A percentile compares a stretch with the other conserved stretches of the same genome.
Evolutionary conservation across 495 filamentous ascomycete genomes (phyloP).

Genomic region (Hypoxylon lienhwacheense): DNA sequence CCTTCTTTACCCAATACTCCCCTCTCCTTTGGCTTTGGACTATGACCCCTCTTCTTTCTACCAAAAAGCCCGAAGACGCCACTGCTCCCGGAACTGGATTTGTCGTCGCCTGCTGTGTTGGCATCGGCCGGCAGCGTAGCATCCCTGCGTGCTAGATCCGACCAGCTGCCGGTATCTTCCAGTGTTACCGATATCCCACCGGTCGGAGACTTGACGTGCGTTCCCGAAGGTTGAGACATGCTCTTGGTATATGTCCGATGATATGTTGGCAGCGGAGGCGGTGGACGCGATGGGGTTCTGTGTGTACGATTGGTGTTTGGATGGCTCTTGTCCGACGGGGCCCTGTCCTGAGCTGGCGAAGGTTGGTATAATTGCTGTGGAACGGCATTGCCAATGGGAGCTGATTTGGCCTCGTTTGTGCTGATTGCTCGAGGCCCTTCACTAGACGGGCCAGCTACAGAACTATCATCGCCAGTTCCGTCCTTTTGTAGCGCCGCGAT

Average conservation of each 20-base stretch:
- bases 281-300: slow-evolving; percentile 21
- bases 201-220: slow-evolving; percentile 70
- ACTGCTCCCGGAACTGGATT: slow-evolving; percentile 44
- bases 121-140: slow-evolving; percentile 73
- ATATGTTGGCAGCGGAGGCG: slow-evolving; percentile 52
- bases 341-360: slow-evolving; percentile 24
- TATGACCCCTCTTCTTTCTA: slow-evolving; percentile 85
- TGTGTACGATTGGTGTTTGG: slow-evolving; percentile 34
- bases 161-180: slow-evolving; percentile 86
- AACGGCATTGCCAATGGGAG: slow-evolving; percentile 32
- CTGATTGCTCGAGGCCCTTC: slow-evolving; percentile 45
- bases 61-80: slow-evolving; percentile 90
- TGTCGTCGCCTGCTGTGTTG: slow-evolving; percentile 52
- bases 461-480: slow-evolving; percentile 5
- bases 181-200: slow-evolving; percentile 91
- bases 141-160: slow-evolving; percentile 79
- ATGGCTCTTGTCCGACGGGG: slow-evolving; percentile 32
- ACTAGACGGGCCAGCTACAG: slow-evolving; percentile 21
- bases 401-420: slow-evolving; percentile 45
- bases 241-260: slow-evolving; percentile 51
- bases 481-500: slow-evolving; percentile 22
- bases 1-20: slow-evolving; percentile 96
- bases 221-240: slow-evolving; percentile 44
- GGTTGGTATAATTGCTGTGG: slow-evolving; percentile 25
- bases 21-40: slow-evolving; percentile 90